Conservation (phyloP, 2,329 filamentous ascomycete species). For the Colletotrichum orchidophilum region DNA sequence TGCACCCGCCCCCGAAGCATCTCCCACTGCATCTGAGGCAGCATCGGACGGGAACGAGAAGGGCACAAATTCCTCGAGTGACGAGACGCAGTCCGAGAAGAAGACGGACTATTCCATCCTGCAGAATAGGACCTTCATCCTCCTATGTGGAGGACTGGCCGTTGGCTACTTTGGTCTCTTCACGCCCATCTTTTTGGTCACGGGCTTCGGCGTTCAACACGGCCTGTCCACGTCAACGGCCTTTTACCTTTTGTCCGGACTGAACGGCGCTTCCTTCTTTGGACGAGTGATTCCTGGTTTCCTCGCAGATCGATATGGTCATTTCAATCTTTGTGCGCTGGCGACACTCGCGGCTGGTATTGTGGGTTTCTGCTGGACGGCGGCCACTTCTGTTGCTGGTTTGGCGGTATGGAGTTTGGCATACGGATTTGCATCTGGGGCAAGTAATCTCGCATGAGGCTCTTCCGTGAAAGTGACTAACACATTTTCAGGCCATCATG, state of each 20-base stretch:
- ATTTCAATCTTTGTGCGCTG: conserved; percentile 51
- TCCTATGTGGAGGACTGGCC: conserved; percentile 10
- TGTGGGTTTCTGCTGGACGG: conserved; percentile 55
- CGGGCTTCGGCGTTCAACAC: conserved; percentile 60
- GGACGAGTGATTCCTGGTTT: conserved; percentile 63
- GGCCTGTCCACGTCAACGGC: conserved; percentile 60
- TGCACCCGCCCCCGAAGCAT: not conserved
- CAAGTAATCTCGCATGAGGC: conserved; percentile 32
- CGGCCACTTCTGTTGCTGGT: conserved; percentile 51
- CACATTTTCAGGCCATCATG: conserved; percentile 52
- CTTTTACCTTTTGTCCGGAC: conserved; percentile 70
- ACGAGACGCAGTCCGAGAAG: not conserved
- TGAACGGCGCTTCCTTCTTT: conserved; percentile 65
- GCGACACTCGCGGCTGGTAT: conserved; percentile 42
- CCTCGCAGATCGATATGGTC: conserved; percentile 59
- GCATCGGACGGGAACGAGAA: conserved; percentile 6
- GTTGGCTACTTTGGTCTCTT: conserved; percentile 51
- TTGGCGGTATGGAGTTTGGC: conserved; percentile 54
- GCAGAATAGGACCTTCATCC: conserved; percentile 30
- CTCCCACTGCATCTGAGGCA: not conserved
- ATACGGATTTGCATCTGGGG: conserved; percentile 57
- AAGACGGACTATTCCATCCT: conserved; percentile 28
- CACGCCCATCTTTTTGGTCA: conserved; percentile 63
- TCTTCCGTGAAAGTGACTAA: conserved; percentile 44
- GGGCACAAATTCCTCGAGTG: not conserved